These are phyloP conservation scores for Cryptosporidium felis DNA, from an alignment of 169 alveolate genomes.

Conservation along the genomic window DNA sequence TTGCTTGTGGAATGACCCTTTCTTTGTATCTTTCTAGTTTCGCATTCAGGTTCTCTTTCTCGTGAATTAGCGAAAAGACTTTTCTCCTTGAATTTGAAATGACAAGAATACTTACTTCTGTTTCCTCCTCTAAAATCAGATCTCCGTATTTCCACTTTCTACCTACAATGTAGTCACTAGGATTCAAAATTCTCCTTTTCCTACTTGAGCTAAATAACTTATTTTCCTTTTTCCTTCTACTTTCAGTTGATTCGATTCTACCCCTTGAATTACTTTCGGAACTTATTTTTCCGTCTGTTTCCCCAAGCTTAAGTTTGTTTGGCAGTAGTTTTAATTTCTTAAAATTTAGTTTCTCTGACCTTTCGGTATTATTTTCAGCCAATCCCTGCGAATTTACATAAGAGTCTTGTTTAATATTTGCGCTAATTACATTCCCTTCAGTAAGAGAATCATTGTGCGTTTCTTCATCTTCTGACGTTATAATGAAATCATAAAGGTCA, in stretches of 20 bases:
- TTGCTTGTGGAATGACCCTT: slow-evolving; percentile 3
- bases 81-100: slow-evolving; percentile 52
- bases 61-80: slow-evolving; percentile 38
- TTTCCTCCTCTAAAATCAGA: slow-evolving; percentile 4
- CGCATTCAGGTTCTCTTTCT: background rate
- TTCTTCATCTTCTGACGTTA: slow-evolving; percentile 49
- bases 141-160: slow-evolving; percentile 51
- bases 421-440: too few species aligned
- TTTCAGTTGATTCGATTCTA: background rate
- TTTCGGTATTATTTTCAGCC: too few species aligned
- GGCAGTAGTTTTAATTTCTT: slow-evolving; percentile 28
- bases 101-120: slow-evolving; percentile 2
- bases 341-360: background rate
- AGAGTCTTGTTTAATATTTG: too few species aligned
- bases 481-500: slow-evolving; percentile 13
- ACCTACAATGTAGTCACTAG: slow-evolving; percentile 32
- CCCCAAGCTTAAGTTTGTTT: background rate
- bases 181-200: slow-evolving; percentile 28
- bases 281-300: background rate
- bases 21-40: slow-evolving; percentile 28
- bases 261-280: background rate
- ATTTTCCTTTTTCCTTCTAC: background rate
- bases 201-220: background rate
- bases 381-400: too few species aligned
- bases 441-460: too few species aligned